A percentile compares a stretch with the other conserved stretches of the same genome.
Evolutionary conservation across 2,329 filamentous ascomycete genomes (phyloP).

Genomic region (Orbilia ellipsospora): DNA sequence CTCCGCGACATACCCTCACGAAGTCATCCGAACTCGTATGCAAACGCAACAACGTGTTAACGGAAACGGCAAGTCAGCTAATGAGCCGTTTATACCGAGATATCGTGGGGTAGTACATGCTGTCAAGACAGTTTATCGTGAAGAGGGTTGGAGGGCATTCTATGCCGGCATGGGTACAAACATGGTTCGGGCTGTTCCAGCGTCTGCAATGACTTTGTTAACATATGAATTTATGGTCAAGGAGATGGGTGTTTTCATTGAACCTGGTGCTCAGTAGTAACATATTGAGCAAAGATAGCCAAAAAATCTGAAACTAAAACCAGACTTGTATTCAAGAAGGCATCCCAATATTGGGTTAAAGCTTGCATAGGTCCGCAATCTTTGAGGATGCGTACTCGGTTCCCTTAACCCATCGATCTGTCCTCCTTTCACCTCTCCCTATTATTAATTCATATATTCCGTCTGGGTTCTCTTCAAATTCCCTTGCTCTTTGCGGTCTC

Average conservation of each 20-base stretch:
- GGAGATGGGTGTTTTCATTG: slow-evolving; percentile 27
- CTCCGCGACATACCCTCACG: slow-evolving; percentile 95
- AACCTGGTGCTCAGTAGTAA: neutral
- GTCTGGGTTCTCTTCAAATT: no score
- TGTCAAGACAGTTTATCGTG: slow-evolving; percentile 82
- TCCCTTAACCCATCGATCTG: no score
- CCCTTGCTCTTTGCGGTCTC: no score
- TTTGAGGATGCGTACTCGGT: no score
- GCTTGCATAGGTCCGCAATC: no score
- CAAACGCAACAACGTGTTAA: slow-evolving; percentile 84
- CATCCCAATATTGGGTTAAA: no score
- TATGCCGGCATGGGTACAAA: slow-evolving; percentile 98
- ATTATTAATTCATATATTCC: no score
- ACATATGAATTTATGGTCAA: slow-evolving; percentile 82
- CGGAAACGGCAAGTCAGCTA: slow-evolving; percentile 57
- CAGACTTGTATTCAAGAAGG: no score
- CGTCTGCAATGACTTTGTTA: slow-evolving; percentile 96
- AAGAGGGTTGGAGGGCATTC: slow-evolving; percentile 96
- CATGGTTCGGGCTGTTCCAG: slow-evolving; percentile 93
- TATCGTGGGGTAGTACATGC: slow-evolving; percentile 86
- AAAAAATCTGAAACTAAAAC: no score
- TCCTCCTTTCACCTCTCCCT: no score
- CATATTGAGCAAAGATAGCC: no score
- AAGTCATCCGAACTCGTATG: slow-evolving; percentile 90
- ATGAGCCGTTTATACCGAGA: slow-evolving; percentile 54